Evolutionary conservation across 257 asterid genomes (phyloP).

Genomic region (Lycium ferocissimum): DNA sequence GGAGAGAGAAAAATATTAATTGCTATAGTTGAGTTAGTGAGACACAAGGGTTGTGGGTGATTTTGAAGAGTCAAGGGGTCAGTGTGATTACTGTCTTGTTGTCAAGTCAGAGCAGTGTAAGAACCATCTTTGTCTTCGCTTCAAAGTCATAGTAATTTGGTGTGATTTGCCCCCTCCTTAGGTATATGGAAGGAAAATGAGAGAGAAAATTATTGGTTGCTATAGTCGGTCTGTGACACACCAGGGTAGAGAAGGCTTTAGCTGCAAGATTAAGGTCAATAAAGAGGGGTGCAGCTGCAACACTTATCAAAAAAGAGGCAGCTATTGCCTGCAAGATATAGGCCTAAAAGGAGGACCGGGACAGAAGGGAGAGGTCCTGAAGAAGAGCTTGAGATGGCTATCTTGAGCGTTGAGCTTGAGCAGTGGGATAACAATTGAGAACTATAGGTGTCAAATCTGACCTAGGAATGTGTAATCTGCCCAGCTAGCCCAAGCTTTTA

Average conservation of each 20-base stretch:
- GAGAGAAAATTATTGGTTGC: background rate
- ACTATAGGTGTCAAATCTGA: background rate
- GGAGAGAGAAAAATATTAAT: background rate
- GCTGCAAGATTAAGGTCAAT: background rate
- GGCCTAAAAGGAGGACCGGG: background rate
- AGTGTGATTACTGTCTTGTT: background rate
- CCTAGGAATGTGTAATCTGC: background rate
- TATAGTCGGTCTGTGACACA: background rate
- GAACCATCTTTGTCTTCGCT: background rate
- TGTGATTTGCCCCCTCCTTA: background rate
- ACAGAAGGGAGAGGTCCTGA: background rate
- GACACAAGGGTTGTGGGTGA: background rate
- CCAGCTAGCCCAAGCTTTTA: background rate
- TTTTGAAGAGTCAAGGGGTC: background rate
- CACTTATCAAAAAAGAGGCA: background rate
- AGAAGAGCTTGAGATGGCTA: background rate
- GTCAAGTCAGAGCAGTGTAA: background rate
- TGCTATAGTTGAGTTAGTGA: background rate
- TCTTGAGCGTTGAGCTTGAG: background rate
- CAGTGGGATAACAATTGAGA: background rate
- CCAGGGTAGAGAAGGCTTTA: background rate
- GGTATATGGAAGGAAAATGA: background rate
- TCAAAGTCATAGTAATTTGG: background rate
- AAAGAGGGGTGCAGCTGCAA: background rate
- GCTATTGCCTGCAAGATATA: background rate